These are phyloP conservation scores for Colletotrichum destructivum DNA, from an alignment of 2,329 filamentous ascomycete genomes.

Conservation along the genomic window DNA sequence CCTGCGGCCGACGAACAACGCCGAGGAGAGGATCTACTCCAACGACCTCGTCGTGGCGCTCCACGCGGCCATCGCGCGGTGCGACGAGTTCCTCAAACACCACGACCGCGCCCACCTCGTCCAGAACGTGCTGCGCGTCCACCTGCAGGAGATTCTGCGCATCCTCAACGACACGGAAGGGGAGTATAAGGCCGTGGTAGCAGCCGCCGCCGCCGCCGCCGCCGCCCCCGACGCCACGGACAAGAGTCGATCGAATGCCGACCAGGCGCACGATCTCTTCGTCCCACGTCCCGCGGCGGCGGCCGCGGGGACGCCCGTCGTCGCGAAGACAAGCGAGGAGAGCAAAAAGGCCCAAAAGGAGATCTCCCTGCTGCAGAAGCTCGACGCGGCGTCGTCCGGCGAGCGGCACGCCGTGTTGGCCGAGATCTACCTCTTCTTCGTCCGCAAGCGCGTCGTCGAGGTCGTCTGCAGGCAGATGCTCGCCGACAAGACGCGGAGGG, in stretches of 20 bases:
- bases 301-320: neutral
- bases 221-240: neutral
- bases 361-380: conserved; percentile 24
- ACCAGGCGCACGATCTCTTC: neutral
- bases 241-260: neutral
- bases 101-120: conserved; percentile 54
- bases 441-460: conserved; percentile 31
- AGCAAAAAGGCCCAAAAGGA: conserved; percentile 14
- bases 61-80: conserved; percentile 34
- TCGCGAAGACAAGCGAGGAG: neutral
- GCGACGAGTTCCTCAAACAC: conserved; percentile 42
- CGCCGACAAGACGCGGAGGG: conserved; percentile 1
- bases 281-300: neutral
- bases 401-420: conserved; percentile 32
- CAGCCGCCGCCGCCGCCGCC: neutral
- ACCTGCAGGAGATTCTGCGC: conserved; percentile 63
- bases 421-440: conserved; percentile 27
- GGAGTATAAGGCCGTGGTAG: conserved; percentile 14
- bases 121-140: conserved; percentile 62
- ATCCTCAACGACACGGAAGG: conserved; percentile 57
- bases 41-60: conserved; percentile 28
- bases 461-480: conserved; percentile 22
- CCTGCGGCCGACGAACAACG: conserved; percentile 3
- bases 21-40: conserved; percentile 33
- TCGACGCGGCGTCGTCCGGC: conserved; percentile 30